Conservation (phyloP, 1,139 yeast species). For the Suhomyces maxii region DNA sequence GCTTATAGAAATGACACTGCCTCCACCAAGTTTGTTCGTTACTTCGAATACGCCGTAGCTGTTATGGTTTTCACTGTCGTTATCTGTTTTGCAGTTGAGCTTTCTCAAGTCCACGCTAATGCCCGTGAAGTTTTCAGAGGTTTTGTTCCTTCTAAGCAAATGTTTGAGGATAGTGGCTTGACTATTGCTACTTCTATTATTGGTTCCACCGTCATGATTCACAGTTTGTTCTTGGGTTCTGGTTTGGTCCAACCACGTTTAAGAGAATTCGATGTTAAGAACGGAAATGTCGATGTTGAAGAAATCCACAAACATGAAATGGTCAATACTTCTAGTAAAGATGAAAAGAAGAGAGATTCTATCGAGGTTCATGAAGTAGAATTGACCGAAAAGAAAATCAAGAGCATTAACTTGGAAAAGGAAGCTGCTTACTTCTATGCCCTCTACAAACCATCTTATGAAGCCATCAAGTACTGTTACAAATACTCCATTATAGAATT, state of each 20-base stretch:
- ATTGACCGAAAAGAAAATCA: slow-evolving; percentile 16
- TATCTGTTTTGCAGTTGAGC: slow-evolving; percentile 68
- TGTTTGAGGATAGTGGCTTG: slow-evolving; percentile 64
- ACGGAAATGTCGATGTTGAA: slow-evolving; percentile 39
- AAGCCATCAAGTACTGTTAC: slow-evolving; percentile 66
- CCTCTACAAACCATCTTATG: slow-evolving; percentile 62
- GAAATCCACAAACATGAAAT: slow-evolving; percentile 10
- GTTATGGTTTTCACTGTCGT: slow-evolving; percentile 66
- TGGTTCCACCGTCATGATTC: slow-evolving; percentile 87
- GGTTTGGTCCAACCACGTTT: slow-evolving; percentile 74
- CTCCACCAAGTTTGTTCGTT: slow-evolving; percentile 60
- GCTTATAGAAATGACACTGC: slow-evolving; percentile 72
- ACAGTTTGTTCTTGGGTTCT: slow-evolving; percentile 71
- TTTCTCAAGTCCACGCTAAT: slow-evolving; percentile 53
- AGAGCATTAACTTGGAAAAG: slow-evolving; percentile 8
- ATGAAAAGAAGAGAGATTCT: not conserved
- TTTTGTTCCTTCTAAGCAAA: slow-evolving; percentile 62
- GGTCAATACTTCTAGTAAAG: not conserved
- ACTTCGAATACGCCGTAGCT: slow-evolving; percentile 69
- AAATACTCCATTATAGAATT: slow-evolving; percentile 66
- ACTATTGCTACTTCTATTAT: slow-evolving; percentile 75
- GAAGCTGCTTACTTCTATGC: slow-evolving; percentile 22
- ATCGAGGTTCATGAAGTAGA: slow-evolving; percentile 8
- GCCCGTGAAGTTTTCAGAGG: slow-evolving; percentile 64
- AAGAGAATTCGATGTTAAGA: slow-evolving; percentile 55